Evolutionary conservation across 768 basidiomycete species (phyloP).

Genomic region (Clavaria fumosa): DNA sequence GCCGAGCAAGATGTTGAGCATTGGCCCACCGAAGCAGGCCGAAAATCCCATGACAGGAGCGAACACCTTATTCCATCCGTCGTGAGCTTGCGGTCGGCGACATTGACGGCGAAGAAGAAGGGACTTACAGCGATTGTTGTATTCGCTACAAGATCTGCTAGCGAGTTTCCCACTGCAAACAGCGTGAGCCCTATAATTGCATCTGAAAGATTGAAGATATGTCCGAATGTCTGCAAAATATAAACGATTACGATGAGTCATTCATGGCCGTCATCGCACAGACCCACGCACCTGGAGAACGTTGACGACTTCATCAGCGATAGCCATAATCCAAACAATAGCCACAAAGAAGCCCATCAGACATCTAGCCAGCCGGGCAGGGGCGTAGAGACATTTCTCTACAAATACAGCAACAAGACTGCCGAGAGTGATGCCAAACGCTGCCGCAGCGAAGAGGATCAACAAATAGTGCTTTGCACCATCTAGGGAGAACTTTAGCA

Average conservation of each 20-base stretch:
- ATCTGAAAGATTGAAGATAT: slow-evolving; percentile 90
- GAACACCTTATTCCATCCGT: slow-evolving; percentile 65
- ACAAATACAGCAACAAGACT: slow-evolving; percentile 44
- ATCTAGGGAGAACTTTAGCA: slow-evolving; percentile 20
- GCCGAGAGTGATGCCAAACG: slow-evolving; percentile 39
- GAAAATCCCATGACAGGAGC: slow-evolving; percentile 92
- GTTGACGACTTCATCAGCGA: slow-evolving; percentile 90
- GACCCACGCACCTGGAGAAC: slow-evolving; percentile 55
- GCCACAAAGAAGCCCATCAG: slow-evolving; percentile 84
- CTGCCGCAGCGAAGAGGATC: slow-evolving; percentile 37
- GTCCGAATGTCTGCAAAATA: slow-evolving; percentile 61
- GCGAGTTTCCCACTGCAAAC: slow-evolving; percentile 91
- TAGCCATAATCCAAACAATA: slow-evolving; percentile 96
- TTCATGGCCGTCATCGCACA: neutral
- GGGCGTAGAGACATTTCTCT: slow-evolving; percentile 38
- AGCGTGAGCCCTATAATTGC: slow-evolving; percentile 95
- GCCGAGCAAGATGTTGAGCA: slow-evolving; percentile 84
- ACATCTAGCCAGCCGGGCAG: slow-evolving; percentile 56
- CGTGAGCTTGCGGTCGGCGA: neutral
- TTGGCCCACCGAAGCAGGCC: slow-evolving; percentile 86
- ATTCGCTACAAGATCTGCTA: slow-evolving; percentile 94
- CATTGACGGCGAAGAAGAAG: neutral
- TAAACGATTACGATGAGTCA: slow-evolving; percentile 1
- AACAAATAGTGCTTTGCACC: slow-evolving; percentile 29
- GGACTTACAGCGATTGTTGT: slow-evolving; percentile 74